Percentiles rank a stretch among this genome's conserved stretches.
Evolutionary conservation across 192 early-diverging fungal species (phyloP).

Genomic region (Lobosporangium transversale): DNA sequence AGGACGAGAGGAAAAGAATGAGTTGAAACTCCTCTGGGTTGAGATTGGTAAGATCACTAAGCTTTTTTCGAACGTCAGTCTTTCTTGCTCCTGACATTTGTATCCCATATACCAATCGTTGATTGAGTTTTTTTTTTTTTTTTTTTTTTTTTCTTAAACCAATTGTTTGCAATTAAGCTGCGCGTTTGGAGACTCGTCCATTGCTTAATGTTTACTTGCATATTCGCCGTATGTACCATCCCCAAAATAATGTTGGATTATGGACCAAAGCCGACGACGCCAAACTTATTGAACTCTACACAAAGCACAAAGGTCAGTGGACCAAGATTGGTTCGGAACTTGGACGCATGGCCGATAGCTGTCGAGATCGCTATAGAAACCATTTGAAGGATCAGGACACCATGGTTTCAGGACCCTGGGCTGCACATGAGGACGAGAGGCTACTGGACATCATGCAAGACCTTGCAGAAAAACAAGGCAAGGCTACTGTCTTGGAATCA

Average conservation of each 20-base stretch:
- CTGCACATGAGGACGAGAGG: constrained; percentile 25
- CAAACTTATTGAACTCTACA: constrained; percentile 21
- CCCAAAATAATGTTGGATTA: constrained; percentile 37
- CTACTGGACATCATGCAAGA: constrained; percentile 40
- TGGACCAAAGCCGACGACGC: constrained; percentile 47
- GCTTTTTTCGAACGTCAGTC: not conserved
- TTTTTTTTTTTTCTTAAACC: not conserved
- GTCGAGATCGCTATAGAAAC: constrained; percentile 44
- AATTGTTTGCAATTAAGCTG: constrained; percentile 18
- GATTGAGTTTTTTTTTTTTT: not conserved
- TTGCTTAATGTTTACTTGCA: constrained; percentile 36
- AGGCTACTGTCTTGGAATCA: constrained; percentile 17
- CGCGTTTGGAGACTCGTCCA: constrained; percentile 24
- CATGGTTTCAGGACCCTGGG: constrained; percentile 26
- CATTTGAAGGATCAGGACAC: constrained; percentile 24
- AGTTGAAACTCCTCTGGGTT: constrained; percentile 34
- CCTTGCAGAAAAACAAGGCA: constrained; percentile 10
- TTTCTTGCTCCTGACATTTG: not conserved
- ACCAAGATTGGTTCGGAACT: constrained; percentile 34
- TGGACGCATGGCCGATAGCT: constrained; percentile 39
- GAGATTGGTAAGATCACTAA: constrained; percentile 29
- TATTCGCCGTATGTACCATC: constrained; percentile 35
- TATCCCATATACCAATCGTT: not conserved
- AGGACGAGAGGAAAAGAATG: constrained; percentile 13
- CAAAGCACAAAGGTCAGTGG: constrained; percentile 44